Percentiles rank a stretch among this genome's conserved stretches.
Conservation (phyloP, 2,329 filamentous ascomycete species). For the Hypomyces rosellus region DNA sequence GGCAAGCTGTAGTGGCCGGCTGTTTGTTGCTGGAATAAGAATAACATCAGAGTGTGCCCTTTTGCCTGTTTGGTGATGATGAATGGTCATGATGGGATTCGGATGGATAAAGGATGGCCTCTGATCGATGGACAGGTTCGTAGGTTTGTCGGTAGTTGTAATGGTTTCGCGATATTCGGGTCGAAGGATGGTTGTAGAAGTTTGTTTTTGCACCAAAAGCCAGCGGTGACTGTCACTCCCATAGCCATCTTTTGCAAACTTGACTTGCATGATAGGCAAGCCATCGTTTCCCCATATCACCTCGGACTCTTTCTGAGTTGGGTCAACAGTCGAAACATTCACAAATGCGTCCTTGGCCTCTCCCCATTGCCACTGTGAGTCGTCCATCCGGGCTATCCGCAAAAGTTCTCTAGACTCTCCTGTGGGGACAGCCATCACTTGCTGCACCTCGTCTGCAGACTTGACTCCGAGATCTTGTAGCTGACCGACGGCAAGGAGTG, state of each 20-base stretch:
- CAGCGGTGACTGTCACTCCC: conserved; percentile 36
- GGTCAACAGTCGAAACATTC: conserved; percentile 38
- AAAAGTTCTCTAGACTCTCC: conserved; percentile 56
- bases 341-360: conserved; percentile 40
- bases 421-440: conserved; percentile 41
- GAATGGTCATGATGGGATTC: conserved; percentile 49
- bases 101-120: conserved; percentile 47
- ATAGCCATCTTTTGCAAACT: conserved; percentile 37
- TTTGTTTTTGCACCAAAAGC: conserved; percentile 48
- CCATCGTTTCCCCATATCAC: conserved; percentile 49
- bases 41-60: conserved; percentile 54
- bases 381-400: conserved; percentile 44
- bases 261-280: conserved; percentile 44
- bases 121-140: conserved; percentile 14
- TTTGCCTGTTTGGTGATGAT: conserved; percentile 46
- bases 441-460: conserved; percentile 20
- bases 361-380: conserved; percentile 51
- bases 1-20: conserved; percentile 54
- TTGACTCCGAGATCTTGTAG: conserved; percentile 36
- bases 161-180: conserved; percentile 38
- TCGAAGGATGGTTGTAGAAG: conserved; percentile 45
- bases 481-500: conserved; percentile 51
- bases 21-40: conserved; percentile 49
- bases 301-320: conserved; percentile 38
- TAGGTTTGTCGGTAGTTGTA: conserved; percentile 1